Percentiles rank a stretch among this genome's conserved stretches.
phyloP scores from a whole-genome alignment of 2,329 filamentous ascomycete genomes.

The Apiospora saccharicola region DNA sequence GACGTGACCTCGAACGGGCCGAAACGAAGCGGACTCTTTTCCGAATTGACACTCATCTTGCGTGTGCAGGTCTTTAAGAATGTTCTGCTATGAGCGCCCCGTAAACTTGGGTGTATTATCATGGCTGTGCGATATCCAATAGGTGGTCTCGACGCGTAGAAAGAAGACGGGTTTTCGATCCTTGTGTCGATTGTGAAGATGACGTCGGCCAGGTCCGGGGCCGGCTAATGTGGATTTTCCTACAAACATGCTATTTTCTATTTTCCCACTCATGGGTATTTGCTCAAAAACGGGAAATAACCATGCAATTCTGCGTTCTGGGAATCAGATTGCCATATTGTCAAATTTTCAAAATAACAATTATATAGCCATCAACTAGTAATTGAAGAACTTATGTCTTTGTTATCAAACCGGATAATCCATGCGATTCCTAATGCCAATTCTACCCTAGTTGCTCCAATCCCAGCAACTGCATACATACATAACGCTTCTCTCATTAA shows the following conservation, averaged over 20 bases:
- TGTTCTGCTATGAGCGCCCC: constrained; percentile 2
- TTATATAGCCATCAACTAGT: not conserved
- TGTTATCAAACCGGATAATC: not conserved
- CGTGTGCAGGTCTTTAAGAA: constrained; percentile 12
- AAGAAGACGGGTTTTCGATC: not conserved
- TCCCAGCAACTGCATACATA: not conserved
- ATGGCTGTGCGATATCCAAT: not conserved
- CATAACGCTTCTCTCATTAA: constrained; percentile 4
- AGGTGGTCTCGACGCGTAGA: not conserved
- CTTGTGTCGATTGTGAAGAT: not conserved
- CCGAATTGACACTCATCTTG: constrained; percentile 31
- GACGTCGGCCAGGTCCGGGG: not conserved
- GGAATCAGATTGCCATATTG: not conserved
- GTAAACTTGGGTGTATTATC: constrained; percentile 22
- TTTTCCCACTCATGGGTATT: not conserved
- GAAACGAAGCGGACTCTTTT: constrained; percentile 63
- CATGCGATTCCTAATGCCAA: not conserved
- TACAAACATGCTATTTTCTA: too few relatives aligned
- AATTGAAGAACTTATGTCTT: not conserved
- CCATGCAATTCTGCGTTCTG: not conserved
- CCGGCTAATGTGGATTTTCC: constrained; percentile 4
- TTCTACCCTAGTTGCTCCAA: not conserved
- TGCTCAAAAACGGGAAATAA: not conserved
- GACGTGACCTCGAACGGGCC: constrained; percentile 79
- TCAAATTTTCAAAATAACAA: not conserved